A percentile compares a stretch with the other conserved stretches of the same genome.
These are phyloP conservation scores for Diaporthe sp. DNA, from an alignment of 2,329 filamentous ascomycete genomes.

Conservation along the genomic window DNA sequence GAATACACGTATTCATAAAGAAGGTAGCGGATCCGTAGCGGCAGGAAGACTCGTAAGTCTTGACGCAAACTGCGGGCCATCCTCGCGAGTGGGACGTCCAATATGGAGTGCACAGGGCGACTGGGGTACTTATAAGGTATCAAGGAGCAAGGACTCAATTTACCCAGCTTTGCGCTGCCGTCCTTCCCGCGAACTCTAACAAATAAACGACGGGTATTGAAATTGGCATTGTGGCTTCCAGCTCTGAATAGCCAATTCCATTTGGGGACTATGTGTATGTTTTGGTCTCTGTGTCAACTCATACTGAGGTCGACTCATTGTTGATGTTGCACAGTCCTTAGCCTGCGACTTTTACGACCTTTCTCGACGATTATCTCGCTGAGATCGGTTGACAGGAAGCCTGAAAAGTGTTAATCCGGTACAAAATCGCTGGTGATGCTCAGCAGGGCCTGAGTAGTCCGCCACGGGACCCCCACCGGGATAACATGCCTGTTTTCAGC, in stretches of 20 bases:
- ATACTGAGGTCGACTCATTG: background rate
- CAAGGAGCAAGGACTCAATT: background rate
- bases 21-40: constrained; percentile 8
- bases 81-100: background rate
- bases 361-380: background rate
- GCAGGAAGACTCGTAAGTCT: constrained; percentile 13
- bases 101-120: background rate
- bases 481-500: background rate
- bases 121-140: constrained; percentile 24
- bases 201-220: background rate
- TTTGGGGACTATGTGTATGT: background rate
- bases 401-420: constrained; percentile 6
- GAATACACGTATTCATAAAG: constrained; percentile 20
- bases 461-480: constrained; percentile 18
- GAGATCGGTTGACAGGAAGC: background rate
- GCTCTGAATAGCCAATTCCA: background rate
- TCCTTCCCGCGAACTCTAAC: constrained; percentile 6
- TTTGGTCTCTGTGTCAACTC: background rate
- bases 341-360: background rate
- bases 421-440: background rate
- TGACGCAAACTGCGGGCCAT: constrained; percentile 23
- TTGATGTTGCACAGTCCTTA: background rate
- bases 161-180: constrained; percentile 1
- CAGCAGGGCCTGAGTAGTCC: background rate
- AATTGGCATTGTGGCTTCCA: constrained; percentile 6